Base-by-base conservation (phyloP, 2,329 filamentous ascomycete species). In the Neurospora sp. region DNA sequence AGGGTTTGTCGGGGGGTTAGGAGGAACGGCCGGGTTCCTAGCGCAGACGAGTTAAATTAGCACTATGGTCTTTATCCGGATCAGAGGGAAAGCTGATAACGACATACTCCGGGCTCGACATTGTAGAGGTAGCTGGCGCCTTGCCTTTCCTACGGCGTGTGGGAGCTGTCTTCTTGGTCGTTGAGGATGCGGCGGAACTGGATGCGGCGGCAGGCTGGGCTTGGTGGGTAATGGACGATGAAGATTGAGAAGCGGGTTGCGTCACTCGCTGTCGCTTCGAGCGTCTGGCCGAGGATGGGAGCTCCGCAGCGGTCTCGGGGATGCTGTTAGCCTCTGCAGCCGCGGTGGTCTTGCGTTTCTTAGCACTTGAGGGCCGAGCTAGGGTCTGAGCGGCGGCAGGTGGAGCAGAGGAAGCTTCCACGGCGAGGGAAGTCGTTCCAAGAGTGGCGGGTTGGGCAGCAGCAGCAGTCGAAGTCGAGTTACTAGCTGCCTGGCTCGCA, bases 311-410 rank as follows among this genome's bases (percentile, higher is more conserved):
- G 79, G 75, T 74, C 67, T 79, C 78, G 70, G 79, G 77, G 71
- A 84, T 82, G 76, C 79, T 84, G 74, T 87, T 62, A 33, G 52
- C 52, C 33, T 62, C 52, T 62, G 52, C 52, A 36, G 28, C 87
- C 75, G 82, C 83, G 73, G 87, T 80, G 73, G 85, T 86, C 84
- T 96, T 97, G 79, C 94, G 90, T 84, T 97, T 97, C 78, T 90
- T 87, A 73, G 87, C 81, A 71, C 84, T 78, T 76, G 83, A 80
- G 68, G 74, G 77, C 72, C 75, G 75, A 75, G 78, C 75, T 73
- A 78, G 80, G 72, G 80, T 78, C 73, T 77, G 77, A 73, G 78
- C 52, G 52, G 52, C 76, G 73, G 79, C 78, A 72, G 81, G 77
- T 76, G 81, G 77, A 76, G 83, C 28, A 62, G 28, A 62, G 52